These are phyloP conservation scores for Podaxis mareebaensis DNA, from an alignment of 768 basidiomycete genomes.

Conservation along the genomic window DNA sequence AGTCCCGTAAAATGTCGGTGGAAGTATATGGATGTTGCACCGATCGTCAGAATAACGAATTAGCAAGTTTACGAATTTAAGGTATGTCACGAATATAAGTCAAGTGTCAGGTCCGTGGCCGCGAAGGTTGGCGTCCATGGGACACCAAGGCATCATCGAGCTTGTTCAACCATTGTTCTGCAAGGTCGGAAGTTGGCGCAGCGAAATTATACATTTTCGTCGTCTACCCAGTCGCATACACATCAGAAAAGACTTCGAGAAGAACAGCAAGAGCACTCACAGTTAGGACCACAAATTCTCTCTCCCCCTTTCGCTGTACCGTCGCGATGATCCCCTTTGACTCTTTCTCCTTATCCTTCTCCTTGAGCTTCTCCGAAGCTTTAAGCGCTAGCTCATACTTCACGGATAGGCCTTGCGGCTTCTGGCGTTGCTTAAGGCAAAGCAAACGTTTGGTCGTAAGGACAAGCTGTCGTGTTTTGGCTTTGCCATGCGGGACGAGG, in stretches of 20 bases:
- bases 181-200: slow-evolving; percentile 33
- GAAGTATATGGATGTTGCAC: neutral
- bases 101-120: slow-evolving; percentile 22
- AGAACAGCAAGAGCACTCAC: slow-evolving; percentile 33
- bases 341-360: slow-evolving; percentile 49
- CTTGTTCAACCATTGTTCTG: slow-evolving; percentile 39
- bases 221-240: slow-evolving; percentile 31
- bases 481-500: slow-evolving; percentile 47
- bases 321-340: slow-evolving; percentile 42
- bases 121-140: slow-evolving; percentile 18
- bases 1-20: neutral
- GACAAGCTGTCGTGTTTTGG: slow-evolving; percentile 55
- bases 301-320: slow-evolving; percentile 53
- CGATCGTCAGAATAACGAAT: neutral
- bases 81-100: neutral
- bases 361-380: slow-evolving; percentile 33
- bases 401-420: slow-evolving; percentile 37
- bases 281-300: slow-evolving; percentile 62
- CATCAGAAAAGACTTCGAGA: neutral
- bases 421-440: slow-evolving; percentile 52
- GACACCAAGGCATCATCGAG: slow-evolving; percentile 34
- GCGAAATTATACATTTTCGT: slow-evolving; percentile 48
- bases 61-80: slow-evolving; percentile 1
- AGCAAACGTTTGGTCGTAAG: slow-evolving; percentile 58
- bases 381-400: slow-evolving; percentile 55